Base-by-base conservation (phyloP, 257 asterid genomes). In the Pogostemon cablin region DNA sequence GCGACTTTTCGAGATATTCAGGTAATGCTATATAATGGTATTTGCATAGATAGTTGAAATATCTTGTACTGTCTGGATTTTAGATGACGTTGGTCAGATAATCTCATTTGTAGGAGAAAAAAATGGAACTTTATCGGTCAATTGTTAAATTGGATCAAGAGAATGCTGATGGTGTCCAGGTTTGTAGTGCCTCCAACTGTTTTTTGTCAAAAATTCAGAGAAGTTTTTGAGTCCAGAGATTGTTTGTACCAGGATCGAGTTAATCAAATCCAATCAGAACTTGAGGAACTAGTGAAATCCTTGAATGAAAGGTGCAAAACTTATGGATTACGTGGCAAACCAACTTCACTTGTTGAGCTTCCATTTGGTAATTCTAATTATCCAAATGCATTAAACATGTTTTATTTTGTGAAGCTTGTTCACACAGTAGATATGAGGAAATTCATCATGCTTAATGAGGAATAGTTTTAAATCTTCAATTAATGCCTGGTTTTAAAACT, bases 1-100 rank as follows among this genome's bases (percentile, higher is more conserved):
- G 90, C 99, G 53, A 89, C 99, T 17, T 95, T 91, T 82, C 90
- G 95, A 9, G 97, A 95, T 84, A 86, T 95, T 88, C 99, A 95
- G 93, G 99, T 95, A 81, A 25, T 63, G 40, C 58, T 53, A 67
- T 62, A 72, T 54, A 49, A 32, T 39, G 3, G 42, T 61, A 39
- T 54, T 53, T 75, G 60, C 40, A 9, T 42, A n/a, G 4, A 0
- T 15, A 60, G 52, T 77, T 71, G 59, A 48, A 67, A 32, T 59
- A 35, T 53, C 62, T 44, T 53, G 60, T 67, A 68, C 52, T 46
- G 73, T 68, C 10, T 12, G 77, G 81, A 85, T 82, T 54, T 20
- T 60, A 54, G 57, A 55, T 69, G 59, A 52, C 76, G 55, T 37
- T 20, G 17, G 65, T 68, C 71, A 72, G 67, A 35, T 70, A 25